phyloP scores from a whole-genome alignment of 139 green algal genomes.

The Coccomyxa sp. region DNA sequence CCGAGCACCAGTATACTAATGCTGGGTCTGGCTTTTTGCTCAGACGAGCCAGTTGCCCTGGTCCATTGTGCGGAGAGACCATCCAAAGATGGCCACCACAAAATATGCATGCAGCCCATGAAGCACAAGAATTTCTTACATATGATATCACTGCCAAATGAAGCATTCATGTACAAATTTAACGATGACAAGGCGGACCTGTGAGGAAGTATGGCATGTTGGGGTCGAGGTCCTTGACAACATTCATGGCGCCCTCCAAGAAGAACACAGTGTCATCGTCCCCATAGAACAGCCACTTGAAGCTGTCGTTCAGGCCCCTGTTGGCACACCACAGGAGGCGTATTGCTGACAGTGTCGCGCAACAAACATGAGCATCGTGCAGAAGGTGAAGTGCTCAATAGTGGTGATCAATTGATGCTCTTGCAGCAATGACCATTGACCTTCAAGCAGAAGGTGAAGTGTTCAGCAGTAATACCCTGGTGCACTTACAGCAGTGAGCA shows the following conservation, averaged over 20 bases:
- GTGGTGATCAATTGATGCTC: too few species aligned
- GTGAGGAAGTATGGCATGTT: slow-evolving; percentile 33
- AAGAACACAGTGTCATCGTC: slow-evolving; percentile 42
- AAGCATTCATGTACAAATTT: too few species aligned
- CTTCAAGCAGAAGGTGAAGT: background rate
- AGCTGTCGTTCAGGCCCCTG: slow-evolving; percentile 21
- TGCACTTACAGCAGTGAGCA: background rate
- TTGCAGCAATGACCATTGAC: background rate
- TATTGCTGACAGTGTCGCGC: background rate
- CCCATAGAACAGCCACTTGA: slow-evolving; percentile 34
- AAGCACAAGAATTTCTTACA: too few species aligned
- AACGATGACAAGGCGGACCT: background rate
- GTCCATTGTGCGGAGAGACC: too few species aligned
- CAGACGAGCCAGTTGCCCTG: too few species aligned
- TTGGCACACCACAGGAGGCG: background rate
- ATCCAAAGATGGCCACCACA: too few species aligned
- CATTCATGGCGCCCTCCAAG: slow-evolving; percentile 6
- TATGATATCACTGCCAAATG: too few species aligned
- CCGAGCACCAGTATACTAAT: too few species aligned
- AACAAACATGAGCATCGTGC: background rate
- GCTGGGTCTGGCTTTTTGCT: too few species aligned
- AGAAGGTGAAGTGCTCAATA: background rate
- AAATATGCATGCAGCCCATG: too few species aligned
- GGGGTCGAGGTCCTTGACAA: slow-evolving; percentile 29
- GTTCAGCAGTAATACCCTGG: too few species aligned